Conservation (phyloP, 768 basidiomycete genomes). For the Lactarius sanguifluus region DNA sequence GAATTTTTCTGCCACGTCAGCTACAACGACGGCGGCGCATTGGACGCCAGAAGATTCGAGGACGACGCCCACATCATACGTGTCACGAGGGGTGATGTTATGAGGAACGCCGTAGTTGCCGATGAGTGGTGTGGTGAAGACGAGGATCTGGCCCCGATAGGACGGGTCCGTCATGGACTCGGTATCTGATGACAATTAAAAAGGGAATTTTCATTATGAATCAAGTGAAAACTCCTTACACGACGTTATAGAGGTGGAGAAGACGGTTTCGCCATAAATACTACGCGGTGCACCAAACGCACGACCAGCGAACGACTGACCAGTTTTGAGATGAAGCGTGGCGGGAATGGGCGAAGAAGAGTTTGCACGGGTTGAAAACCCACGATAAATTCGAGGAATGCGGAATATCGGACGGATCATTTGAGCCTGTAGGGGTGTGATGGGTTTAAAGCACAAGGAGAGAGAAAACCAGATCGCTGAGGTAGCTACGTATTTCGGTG, state of each 20-base stretch:
- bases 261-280: conserved; percentile 95
- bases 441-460: conserved; percentile 46
- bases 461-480: conserved; percentile 89
- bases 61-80: conserved; percentile 77
- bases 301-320: conserved; percentile 86
- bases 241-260: conserved; percentile 97
- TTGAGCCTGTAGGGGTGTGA: conserved; percentile 32
- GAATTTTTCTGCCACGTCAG: conserved; percentile 92
- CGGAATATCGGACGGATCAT: conserved; percentile 64
- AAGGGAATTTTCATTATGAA: conserved; percentile 14
- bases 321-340: conserved; percentile 87
- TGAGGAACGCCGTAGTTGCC: conserved; percentile 96
- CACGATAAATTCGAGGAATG: conserved; percentile 51
- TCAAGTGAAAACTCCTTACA: conserved; percentile 43
- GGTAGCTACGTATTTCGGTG: conserved; percentile 54
- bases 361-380: conserved; percentile 66
- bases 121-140: conserved; percentile 97
- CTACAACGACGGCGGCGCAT: conserved; percentile 89
- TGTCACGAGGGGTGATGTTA: conserved; percentile 72
- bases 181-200: conserved; percentile 62
- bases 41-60: conserved; percentile 90
- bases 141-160: conserved; percentile 95
- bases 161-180: conserved; percentile 99
- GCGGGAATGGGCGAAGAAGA: conserved; percentile 58
- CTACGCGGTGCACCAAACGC: conserved; percentile 88